These are phyloP conservation scores for Echeveria elegans DNA, from an alignment of 164 flowering plant species.

Conservation along the genomic window DNA sequence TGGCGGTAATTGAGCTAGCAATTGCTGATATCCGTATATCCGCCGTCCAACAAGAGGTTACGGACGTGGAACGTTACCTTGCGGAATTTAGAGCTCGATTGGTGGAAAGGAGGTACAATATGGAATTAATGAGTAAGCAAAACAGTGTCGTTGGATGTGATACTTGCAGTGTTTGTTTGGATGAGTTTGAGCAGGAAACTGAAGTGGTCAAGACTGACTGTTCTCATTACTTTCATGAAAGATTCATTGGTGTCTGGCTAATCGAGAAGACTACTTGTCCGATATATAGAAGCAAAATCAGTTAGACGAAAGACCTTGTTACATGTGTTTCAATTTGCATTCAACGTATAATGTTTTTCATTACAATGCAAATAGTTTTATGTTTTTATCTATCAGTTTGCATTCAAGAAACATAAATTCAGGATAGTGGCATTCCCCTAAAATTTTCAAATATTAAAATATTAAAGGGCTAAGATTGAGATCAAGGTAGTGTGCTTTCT, in stretches of 20 bases:
- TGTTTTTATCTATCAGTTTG: too few species aligned
- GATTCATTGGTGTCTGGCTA: background rate
- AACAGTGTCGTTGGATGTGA: background rate
- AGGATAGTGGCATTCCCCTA: too few species aligned
- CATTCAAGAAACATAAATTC: too few species aligned
- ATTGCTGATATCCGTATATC: too few species aligned
- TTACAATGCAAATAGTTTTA: too few species aligned
- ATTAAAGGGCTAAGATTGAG: too few species aligned
- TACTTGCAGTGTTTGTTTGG: background rate
- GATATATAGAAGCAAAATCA: background rate
- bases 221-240: background rate
- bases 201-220: background rate
- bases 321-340: too few species aligned
- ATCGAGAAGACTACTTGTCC: background rate
- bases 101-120: background rate
- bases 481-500: too few species aligned
- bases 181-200: background rate
- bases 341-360: too few species aligned
- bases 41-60: background rate
- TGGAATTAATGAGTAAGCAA: background rate
- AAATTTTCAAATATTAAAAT: too few species aligned
- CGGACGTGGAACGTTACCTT: background rate
- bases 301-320: too few species aligned
- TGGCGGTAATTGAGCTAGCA: background rate
- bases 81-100: background rate